phyloP scores from a whole-genome alignment of 345 rosid genomes.

The Boechera retrofracta region DNA sequence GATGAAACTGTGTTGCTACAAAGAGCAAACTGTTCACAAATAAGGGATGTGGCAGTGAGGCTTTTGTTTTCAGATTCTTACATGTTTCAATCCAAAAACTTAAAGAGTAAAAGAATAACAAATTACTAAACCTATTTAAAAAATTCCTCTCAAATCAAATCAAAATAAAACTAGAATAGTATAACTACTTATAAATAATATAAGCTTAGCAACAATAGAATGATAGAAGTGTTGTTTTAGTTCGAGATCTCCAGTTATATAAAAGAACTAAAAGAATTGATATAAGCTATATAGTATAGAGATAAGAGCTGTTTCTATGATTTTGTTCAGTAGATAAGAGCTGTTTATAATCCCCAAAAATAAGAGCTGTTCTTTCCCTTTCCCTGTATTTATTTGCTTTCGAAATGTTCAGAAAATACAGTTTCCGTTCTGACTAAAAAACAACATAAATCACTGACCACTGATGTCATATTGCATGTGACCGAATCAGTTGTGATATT shows the following conservation, averaged over 20 bases:
- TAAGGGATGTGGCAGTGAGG: background rate
- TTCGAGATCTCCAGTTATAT: background rate
- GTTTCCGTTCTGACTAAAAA: conserved; percentile 36
- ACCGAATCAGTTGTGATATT: conserved; percentile 39
- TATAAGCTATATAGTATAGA: conserved; percentile 23
- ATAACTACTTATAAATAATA: background rate
- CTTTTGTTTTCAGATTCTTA: too few species aligned
- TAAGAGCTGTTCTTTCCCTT: conserved; percentile 24
- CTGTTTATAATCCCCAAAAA: conserved; percentile 34
- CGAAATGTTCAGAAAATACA: conserved; percentile 29
- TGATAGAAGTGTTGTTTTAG: background rate
- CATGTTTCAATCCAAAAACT: too few species aligned
- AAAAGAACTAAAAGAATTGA: background rate
- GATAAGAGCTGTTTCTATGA: background rate
- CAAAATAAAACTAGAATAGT: background rate
- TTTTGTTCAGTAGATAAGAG: background rate
- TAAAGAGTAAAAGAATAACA: background rate
- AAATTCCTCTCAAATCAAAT: background rate
- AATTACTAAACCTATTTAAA: background rate
- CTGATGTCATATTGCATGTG: conserved; percentile 45
- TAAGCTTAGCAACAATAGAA: background rate
- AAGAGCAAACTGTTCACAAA: background rate
- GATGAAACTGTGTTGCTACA: background rate
- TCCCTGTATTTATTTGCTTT: conserved; percentile 28
- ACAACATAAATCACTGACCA: conserved; percentile 36